phyloP scores from a whole-genome alignment of 495 filamentous ascomycete genomes.

The Daldinia concentrica region DNA sequence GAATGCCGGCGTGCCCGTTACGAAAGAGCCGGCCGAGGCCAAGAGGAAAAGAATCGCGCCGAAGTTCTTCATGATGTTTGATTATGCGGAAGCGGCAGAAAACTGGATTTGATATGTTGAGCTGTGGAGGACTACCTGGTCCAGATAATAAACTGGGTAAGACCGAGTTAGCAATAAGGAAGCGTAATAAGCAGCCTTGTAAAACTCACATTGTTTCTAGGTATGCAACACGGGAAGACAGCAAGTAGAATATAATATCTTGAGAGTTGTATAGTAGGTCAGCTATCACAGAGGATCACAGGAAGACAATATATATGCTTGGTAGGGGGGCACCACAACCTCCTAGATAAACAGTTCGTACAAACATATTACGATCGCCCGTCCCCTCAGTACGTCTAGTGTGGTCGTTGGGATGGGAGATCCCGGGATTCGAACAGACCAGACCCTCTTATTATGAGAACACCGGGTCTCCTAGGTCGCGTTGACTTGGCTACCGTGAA shows the following conservation, averaged over 20 bases:
- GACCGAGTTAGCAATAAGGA: slow-evolving; percentile 3
- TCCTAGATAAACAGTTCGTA: slow-evolving; percentile 2
- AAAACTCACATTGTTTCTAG: slow-evolving; percentile 15
- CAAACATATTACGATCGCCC: slow-evolving; percentile 35
- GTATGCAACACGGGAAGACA: slow-evolving; percentile 2
- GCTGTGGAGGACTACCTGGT: slow-evolving; percentile 11
- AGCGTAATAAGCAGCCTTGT: background rate
- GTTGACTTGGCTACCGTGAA: slow-evolving; percentile 35
- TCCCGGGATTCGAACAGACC: slow-evolving; percentile 14
- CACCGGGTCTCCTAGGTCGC: slow-evolving; percentile 16
- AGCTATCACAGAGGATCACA: background rate
- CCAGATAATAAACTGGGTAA: slow-evolving; percentile 6
- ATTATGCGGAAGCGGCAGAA: slow-evolving; percentile 19
- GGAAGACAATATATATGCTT: slow-evolving; percentile 25
- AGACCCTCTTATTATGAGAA: slow-evolving; percentile 24
- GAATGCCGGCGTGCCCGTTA: slow-evolving; percentile 20
- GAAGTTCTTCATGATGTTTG: slow-evolving; percentile 36
- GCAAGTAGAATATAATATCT: slow-evolving; percentile 23
- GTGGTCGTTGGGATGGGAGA: slow-evolving; percentile 18
- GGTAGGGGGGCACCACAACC: background rate
- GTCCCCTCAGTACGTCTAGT: slow-evolving; percentile 12
- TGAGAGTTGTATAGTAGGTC: background rate
- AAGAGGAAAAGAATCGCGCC: slow-evolving; percentile 25
- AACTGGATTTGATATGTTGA: slow-evolving; percentile 4
- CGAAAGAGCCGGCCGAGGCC: slow-evolving; percentile 27